Base-by-base conservation (phyloP, 306 rosid species). In the Fragaria iinumae region DNA sequence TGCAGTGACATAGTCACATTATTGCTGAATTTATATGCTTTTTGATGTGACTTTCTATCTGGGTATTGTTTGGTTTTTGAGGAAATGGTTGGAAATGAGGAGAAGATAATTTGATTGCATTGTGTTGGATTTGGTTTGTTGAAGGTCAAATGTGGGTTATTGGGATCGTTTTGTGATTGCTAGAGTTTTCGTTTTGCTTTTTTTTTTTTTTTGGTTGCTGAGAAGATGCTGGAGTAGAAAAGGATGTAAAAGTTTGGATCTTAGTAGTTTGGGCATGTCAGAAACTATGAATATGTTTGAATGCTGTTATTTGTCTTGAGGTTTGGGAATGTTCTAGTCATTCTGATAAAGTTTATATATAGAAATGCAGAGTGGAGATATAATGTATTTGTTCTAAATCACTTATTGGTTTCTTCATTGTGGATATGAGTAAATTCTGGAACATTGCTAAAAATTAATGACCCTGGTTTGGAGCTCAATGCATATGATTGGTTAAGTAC, bases 171-270 rank as follows among this genome's bases (percentile, higher is more conserved):
- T 11, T 4, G 11, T 8, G 21, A 63, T 8, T n/a, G 17, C 20
- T 20, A 27, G 38, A 8, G 16, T 74, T 16, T 20, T 29, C 8
- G 16, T 39, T 39, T 39, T 39, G 43, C 23, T 1, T 41, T 59
- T 74, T 59, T 41, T 59, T 74, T 59, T 41, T 25, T 74, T 74
- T 43, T 6, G 56, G 77, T 4, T 74, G 18, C 23, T 25, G 18
- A 67, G 53, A 67, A 67, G 72, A 41, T 67, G 17, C 52, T 21
- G 27, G 6, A 6, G 69, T 39, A 60, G 29, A 60, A 43, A 59
- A 32, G 7, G 57, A 34, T 77, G 25, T 2, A 7, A 38, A 38
- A 21, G 38, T 53, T 75, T 47, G 36, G 53, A 80, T 68, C 6
- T 68, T 67, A 14, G 73, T 67, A 14, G 21, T 74, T 39, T 21